Evolutionary conservation across 2,329 filamentous ascomycete species (phyloP), one percentile per base, ranked within the genome.

Genomic region (Claviceps maximensis): DNA sequence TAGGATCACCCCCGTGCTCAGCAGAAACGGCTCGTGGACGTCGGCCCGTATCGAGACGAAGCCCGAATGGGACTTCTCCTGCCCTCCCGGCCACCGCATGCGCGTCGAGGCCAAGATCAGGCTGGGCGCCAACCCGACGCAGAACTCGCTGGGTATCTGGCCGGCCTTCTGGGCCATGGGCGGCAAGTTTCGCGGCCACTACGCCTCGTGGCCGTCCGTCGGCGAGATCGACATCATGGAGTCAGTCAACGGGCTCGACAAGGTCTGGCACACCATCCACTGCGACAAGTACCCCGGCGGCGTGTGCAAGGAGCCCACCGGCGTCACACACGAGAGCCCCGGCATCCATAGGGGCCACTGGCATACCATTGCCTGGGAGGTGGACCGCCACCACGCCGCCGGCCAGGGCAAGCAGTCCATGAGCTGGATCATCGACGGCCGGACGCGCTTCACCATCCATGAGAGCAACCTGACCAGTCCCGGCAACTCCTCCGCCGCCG

Each of bases 201-300:
- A 68, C 55, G 59, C 55, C 15, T 67, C 66, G 54, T 75, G 72
- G 73, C 73, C 73, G 0, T 50, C 57, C 6, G 58, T 68, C 13
- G 70, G 69, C 53, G 73, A 75, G 62, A 63, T 74, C 47, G 73
- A 75, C 61, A 65, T 75, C 46, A 58, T 75, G 53, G 73, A 75
- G 60, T 61, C 64, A 8, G 59, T 69, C 52, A 74, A 74, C 59
- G 72, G 71, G 38, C 57, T 61, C 29, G 40, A 55, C 21, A 63
- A 54, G 8, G 62, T 65, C 27, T 68, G 64, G 58, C 64, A 70
- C 47, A 70, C 67, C 0, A 59, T 70, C 2, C 73, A 75, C 62
- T 75, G 72, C 61, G 71, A 71, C 50, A 56, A 57, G 2, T 60
- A 60, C 48, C 60, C 61, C 3, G 69, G 68, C 21, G 73, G 72